Evolutionary conservation across 805 yeast genomes (phyloP), one percentile per base, ranked within the genome.

Genomic region (Cyberlindnera bimundalis): DNA sequence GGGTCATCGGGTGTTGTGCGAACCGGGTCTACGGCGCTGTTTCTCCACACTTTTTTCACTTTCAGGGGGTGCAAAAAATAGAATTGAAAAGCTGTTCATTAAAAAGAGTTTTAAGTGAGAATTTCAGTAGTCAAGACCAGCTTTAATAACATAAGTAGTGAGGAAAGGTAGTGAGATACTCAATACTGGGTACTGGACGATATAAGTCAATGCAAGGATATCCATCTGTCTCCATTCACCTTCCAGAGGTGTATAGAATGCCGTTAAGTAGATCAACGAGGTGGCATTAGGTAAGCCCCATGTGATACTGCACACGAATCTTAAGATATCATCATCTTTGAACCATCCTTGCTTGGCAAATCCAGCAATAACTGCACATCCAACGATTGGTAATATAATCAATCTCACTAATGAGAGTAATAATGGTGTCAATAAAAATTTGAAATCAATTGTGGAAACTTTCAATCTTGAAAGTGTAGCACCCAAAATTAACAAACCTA

Each of bases 201-300:
- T 45, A 27, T 53, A 57, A 10, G 47, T 43, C 35, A 53, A 23
- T 4, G 60, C 57, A 21, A 57, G 36, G 14, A 26, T 26, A 28
- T 28, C 51, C 23, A 42, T 40, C 34, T 43, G 50, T 15, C 29
- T 25, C 39, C 45, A 42, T 3, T 43, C 41, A 7, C 45, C 46
- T 19, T 49, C 57, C 29, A 54, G 31, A 5, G 93, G 95, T 1
- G 90, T 80, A 61, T 82, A 86, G 56, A 87, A 80, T 5, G 96
- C 93, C 2, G 97, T 89, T 42, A 91, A 69, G 60, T 90, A 93
- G 32, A 91, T 81, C 52, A 89, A 73, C 0, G 93, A 76, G 0
- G 98, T 93, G 37, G 96, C 96, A 35, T 88, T 82, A 0, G 99
- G 98, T 23, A 89, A 66, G 0, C 89, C 89, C 64, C 84, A 84